Evolutionary conservation across 331 rosid genomes (phyloP).

Genomic region (Dryas integrifolia): DNA sequence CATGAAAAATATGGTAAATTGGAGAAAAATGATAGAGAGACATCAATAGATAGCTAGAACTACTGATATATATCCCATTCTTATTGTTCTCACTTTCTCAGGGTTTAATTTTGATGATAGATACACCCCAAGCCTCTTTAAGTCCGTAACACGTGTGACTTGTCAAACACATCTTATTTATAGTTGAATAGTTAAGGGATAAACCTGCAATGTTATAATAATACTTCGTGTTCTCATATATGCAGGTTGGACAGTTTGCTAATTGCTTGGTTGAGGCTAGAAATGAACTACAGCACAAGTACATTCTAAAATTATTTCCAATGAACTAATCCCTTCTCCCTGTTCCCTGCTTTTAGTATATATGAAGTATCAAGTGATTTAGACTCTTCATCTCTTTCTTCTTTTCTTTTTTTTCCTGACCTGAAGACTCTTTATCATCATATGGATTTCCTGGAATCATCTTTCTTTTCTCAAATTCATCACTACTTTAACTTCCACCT

Average conservation of each 20-base stretch:
- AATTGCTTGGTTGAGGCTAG: slow-evolving; percentile 74
- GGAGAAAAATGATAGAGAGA: not conserved
- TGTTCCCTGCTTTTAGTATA: not conserved
- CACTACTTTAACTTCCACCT: not conserved
- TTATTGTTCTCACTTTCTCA: not conserved
- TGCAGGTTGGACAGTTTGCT: slow-evolving; percentile 85
- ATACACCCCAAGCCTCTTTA: not conserved
- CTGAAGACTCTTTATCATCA: too few relatives aligned
- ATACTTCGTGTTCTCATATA: slow-evolving; percentile 9
- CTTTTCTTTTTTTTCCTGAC: not conserved
- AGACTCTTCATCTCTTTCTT: not conserved
- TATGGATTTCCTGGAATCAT: not conserved
- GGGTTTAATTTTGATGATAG: not conserved
- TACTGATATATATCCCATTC: not conserved
- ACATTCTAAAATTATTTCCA: slow-evolving; percentile 33
- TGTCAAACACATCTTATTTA: not conserved
- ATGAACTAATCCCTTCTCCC: slow-evolving; percentile 15
- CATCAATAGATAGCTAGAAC: not conserved
- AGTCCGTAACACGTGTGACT: not conserved
- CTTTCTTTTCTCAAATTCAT: not conserved
- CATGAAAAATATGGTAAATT: not conserved
- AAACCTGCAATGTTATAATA: slow-evolving; percentile 14
- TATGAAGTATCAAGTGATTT: not conserved
- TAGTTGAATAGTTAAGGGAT: slow-evolving; percentile 11
- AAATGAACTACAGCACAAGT: slow-evolving; percentile 81